phyloP scores from a whole-genome alignment of 2,329 filamentous ascomycete species.

The Botrytis medusae region DNA sequence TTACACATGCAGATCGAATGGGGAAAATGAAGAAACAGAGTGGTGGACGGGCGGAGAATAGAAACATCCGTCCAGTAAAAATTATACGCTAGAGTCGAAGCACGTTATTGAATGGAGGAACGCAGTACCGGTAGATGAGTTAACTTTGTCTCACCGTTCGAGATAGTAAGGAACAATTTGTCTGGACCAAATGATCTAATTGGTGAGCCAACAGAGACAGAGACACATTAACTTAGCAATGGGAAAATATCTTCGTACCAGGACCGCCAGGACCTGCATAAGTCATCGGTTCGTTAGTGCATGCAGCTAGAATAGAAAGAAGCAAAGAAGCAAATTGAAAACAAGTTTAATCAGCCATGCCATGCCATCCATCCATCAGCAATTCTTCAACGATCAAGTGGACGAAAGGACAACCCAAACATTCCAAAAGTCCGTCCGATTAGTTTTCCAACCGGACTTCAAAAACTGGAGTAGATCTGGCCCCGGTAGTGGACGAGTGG shows the following conservation, averaged over 20 bases:
- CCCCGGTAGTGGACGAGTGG: background rate
- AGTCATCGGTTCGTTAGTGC: background rate
- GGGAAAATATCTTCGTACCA: background rate
- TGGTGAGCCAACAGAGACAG: background rate
- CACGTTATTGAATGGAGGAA: background rate
- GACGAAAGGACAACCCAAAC: background rate
- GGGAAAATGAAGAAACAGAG: background rate
- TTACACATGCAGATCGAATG: background rate
- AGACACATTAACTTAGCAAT: background rate
- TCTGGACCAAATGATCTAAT: background rate
- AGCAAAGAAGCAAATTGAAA: background rate
- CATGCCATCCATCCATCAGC: background rate
- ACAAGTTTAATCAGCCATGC: background rate
- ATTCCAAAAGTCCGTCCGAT: background rate
- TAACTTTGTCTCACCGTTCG: background rate
- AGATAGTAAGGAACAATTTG: background rate
- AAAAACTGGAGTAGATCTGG: background rate
- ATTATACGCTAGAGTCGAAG: background rate
- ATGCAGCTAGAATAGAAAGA: background rate
- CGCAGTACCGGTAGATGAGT: background rate
- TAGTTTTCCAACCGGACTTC: background rate
- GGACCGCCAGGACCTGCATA: background rate
- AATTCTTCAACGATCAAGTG: background rate
- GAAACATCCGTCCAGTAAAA: background rate
- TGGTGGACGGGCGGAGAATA: background rate